These are phyloP conservation scores for Hortiboletus flavorubellus DNA, from an alignment of 768 basidiomycete genomes.

Conservation along the genomic window DNA sequence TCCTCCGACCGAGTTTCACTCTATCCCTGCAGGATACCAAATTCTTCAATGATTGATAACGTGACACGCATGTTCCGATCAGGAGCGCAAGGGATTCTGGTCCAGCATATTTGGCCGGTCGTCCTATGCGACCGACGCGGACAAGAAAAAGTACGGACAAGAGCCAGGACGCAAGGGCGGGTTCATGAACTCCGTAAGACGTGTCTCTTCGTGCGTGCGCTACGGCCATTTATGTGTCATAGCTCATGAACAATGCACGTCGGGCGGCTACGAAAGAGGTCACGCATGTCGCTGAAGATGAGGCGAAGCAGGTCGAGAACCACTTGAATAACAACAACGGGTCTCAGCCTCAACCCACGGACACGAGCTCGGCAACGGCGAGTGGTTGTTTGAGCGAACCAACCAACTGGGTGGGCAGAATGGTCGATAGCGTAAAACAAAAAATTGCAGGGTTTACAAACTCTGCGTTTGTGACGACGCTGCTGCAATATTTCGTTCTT, in stretches of 20 bases:
- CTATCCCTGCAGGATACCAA: slow-evolving; percentile 1
- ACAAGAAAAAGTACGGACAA: background rate
- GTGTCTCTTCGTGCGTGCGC: background rate
- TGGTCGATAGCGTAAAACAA: slow-evolving; percentile 12
- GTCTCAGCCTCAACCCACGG: slow-evolving; percentile 3
- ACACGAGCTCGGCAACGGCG: background rate
- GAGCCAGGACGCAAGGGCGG: background rate
- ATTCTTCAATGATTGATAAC: background rate
- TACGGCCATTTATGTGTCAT: background rate
- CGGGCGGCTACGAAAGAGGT: slow-evolving; percentile 6
- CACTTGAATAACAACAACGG: background rate
- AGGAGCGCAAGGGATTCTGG: slow-evolving; percentile 21
- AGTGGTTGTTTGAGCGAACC: slow-evolving; percentile 1
- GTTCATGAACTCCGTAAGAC: slow-evolving; percentile 10
- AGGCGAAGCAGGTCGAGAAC: slow-evolving; percentile 9
- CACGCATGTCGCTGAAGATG: slow-evolving; percentile 8
- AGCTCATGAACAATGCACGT: slow-evolving; percentile 1
- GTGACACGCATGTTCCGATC: background rate
- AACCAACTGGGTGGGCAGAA: slow-evolving; percentile 18
- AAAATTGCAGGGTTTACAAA: slow-evolving; percentile 11
- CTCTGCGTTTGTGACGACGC: background rate
- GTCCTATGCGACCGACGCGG: background rate
- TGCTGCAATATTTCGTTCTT: background rate
- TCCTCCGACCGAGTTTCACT: background rate
- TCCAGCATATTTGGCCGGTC: slow-evolving; percentile 7